Evolutionary conservation across 257 asterid species (phyloP), one percentile per base, ranked within the genome.

Genomic region (Rhazya stricta): DNA sequence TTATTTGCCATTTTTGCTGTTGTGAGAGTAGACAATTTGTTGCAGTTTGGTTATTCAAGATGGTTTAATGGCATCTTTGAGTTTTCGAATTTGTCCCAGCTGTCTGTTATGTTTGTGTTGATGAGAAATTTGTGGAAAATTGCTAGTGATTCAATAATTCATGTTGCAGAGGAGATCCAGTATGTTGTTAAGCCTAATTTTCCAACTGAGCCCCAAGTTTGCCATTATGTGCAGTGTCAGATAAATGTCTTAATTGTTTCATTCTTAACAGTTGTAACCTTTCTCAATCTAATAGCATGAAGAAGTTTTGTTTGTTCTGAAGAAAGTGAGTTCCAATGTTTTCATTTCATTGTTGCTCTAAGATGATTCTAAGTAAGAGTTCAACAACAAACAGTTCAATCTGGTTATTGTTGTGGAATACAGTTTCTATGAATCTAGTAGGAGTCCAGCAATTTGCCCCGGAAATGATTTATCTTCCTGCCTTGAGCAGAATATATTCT

Each of bases 1-100:
- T 67, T 78, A 32, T 73, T 69, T 53, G 32, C 74, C 36, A 37
- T 43, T 30, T 72, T 39, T 58, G 45, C 82, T 54, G 8, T 61
- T 56, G 23, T 56, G 37, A 3, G 74, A 4, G 27, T 63, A 37
- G 27, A 45, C 71, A 29, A 42, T 57, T 27, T 32, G 27, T 42
- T 41, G 45, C 18, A n/a, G 27, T 48, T 41, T 27, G 34, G 37
- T 11, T 8, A 11, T 32, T 60, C 66, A 60, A 29, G 23, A 51
- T 51, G 58, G 58, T 51, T 19, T 21, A 7, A 9, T n/a, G 65
- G 34, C 65, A 25, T 36, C 27, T 21, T 18, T 30, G 57, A 12
- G 21, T 12, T 34, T 41, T 23, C 34, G 13, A 19, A 32, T 7
- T 37, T 69, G 72, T 21, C 71, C 71, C 53, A 19, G 30, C 43